Evolutionary conservation across 2,329 filamentous ascomycete species (phyloP).

Genomic region (Thielaviopsis euricoi): DNA sequence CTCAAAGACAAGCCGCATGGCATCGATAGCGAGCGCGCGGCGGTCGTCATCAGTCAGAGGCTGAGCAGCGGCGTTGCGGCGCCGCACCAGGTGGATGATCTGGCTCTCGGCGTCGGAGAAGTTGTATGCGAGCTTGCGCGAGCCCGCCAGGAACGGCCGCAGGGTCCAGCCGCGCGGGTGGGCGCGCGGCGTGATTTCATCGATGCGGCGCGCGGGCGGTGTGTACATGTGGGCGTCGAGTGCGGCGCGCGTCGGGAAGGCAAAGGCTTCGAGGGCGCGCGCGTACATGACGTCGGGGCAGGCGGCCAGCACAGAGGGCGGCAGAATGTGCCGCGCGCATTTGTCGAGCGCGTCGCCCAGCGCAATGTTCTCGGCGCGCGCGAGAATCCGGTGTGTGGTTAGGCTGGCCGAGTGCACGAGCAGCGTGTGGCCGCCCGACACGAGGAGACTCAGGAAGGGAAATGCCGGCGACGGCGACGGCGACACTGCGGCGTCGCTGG

Average conservation of each 20-base stretch:
- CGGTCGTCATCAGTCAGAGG: constrained; percentile 36
- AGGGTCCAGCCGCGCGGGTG: constrained; percentile 44
- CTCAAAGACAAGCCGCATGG: constrained; percentile 73
- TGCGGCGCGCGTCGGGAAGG: constrained; percentile 36
- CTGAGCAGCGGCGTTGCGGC: too few relatives aligned
- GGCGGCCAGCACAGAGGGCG: constrained; percentile 34
- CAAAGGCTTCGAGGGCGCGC: constrained; percentile 60
- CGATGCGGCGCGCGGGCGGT: constrained; percentile 38
- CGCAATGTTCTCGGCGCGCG: constrained; percentile 62
- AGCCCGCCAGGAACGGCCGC: constrained; percentile 46
- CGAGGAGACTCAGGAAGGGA: constrained; percentile 75
- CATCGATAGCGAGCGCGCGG: constrained; percentile 49
- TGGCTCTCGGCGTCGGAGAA: constrained; percentile 58
- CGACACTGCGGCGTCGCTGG: too few relatives aligned
- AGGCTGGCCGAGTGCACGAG: constrained; percentile 59
- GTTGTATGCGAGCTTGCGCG: constrained; percentile 45
- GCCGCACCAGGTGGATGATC: constrained; percentile 38
- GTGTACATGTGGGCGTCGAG: constrained; percentile 31
- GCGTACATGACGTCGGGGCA: constrained; percentile 62
- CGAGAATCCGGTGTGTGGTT: constrained; percentile 56
- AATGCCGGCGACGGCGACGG: constrained; percentile 53
- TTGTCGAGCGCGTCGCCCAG: constrained; percentile 86
- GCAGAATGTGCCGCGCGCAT: constrained; percentile 60
- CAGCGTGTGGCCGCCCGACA: constrained; percentile 84
- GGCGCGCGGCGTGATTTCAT: constrained; percentile 34